Conservation (phyloP, 768 basidiomycete species). For the Russula foetens region DNA sequence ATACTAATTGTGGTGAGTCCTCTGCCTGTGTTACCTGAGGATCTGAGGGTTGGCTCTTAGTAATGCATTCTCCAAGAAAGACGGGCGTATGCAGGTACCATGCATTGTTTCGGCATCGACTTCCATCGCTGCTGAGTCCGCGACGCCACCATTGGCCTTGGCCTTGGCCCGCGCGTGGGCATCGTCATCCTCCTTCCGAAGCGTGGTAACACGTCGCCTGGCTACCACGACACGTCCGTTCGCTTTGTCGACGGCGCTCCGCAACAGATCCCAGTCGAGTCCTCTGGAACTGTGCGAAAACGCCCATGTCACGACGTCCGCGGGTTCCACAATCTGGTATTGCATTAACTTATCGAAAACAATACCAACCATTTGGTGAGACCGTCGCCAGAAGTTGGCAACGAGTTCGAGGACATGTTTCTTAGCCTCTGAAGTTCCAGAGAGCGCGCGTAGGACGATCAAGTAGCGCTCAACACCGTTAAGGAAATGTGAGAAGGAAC, state of each 20-base stretch:
- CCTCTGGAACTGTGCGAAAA: constrained; percentile 54
- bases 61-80: not conserved
- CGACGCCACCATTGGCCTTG: constrained; percentile 32
- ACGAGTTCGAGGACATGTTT: constrained; percentile 64
- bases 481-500: constrained; percentile 95
- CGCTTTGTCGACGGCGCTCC: constrained; percentile 80
- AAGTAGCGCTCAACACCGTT: constrained; percentile 97
- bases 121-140: constrained; percentile 44
- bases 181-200: constrained; percentile 88
- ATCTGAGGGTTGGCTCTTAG: not conserved
- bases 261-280: constrained; percentile 82
- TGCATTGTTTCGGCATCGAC: constrained; percentile 70
- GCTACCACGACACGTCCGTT: constrained; percentile 81
- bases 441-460: constrained; percentile 56
- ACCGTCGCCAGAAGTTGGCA: constrained; percentile 75
- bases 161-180: constrained; percentile 70
- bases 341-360: constrained; percentile 98
- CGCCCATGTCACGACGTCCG: constrained; percentile 82
- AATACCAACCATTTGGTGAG: constrained; percentile 81
- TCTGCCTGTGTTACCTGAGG: constrained; percentile 39
- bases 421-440: constrained; percentile 48
- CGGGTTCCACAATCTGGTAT: constrained; percentile 94
- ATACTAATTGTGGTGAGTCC: constrained; percentile 62
- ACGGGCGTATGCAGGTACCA: constrained; percentile 32
- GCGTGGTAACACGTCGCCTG: constrained; percentile 56